Conservation (phyloP, 495 filamentous ascomycete genomes). For the Podospora bellae-mahoneyi region DNA sequence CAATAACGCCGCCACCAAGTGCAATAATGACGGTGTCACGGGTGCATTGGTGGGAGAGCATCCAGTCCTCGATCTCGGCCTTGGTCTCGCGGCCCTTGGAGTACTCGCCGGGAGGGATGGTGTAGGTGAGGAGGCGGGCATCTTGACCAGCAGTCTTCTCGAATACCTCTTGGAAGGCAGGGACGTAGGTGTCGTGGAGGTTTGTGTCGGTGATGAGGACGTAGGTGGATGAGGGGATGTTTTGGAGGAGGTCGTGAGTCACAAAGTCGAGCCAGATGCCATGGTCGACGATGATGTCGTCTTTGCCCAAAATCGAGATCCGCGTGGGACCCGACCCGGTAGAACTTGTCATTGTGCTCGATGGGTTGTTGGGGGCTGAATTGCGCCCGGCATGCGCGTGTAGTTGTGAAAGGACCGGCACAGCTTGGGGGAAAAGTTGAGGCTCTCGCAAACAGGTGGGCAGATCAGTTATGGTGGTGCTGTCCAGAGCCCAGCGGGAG, state of each 20-base stretch:
- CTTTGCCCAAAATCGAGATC: constrained; percentile 55
- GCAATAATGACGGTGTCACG: constrained; percentile 93
- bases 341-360: constrained; percentile 25
- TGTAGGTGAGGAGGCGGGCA: constrained; percentile 76
- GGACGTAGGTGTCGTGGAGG: constrained; percentile 74
- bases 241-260: constrained; percentile 73
- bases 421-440: not conserved
- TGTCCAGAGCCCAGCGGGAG: constrained; percentile 11
- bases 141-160: constrained; percentile 50
- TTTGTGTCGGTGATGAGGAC: constrained; percentile 96
- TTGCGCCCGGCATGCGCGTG: constrained; percentile 28
- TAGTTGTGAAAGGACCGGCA: not conserved
- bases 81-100: constrained; percentile 92
- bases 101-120: constrained; percentile 85
- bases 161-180: constrained; percentile 71
- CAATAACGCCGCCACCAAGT: constrained; percentile 95
- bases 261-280: constrained; percentile 83
- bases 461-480: not conserved
- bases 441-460: not conserved
- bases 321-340: constrained; percentile 42
- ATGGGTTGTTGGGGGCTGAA: constrained; percentile 21
- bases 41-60: constrained; percentile 86
- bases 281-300: constrained; percentile 88
- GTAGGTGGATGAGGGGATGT: constrained; percentile 81
- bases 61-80: constrained; percentile 95